Evolutionary conservation across 371 early-diverging fungal species (phyloP).

Genomic region (Dipsacomyces acuminosporus): DNA sequence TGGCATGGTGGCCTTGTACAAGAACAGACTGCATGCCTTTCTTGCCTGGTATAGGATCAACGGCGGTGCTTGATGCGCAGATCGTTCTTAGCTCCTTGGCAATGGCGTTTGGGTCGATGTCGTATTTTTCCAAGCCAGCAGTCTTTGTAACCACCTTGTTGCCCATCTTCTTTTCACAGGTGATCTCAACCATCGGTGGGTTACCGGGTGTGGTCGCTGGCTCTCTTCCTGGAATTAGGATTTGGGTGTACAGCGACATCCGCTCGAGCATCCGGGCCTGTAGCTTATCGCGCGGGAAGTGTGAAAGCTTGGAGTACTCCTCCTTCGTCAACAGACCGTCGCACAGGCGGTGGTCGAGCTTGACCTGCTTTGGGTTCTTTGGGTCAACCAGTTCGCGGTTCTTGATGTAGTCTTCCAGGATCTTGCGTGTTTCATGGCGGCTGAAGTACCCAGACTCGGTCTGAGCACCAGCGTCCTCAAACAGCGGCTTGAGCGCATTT

Average conservation of each 20-base stretch:
- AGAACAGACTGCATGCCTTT: slow-evolving; percentile 20
- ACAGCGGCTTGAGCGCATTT: slow-evolving; percentile 41
- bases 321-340: slow-evolving; percentile 57
- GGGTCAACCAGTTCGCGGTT: slow-evolving; percentile 53
- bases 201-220: slow-evolving; percentile 16
- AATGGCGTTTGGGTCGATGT: slow-evolving; percentile 20
- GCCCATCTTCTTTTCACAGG: slow-evolving; percentile 42
- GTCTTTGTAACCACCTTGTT: slow-evolving; percentile 37
- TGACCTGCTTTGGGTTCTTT: slow-evolving; percentile 59
- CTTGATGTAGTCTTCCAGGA: slow-evolving; percentile 59
- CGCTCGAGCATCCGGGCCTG: slow-evolving; percentile 33
- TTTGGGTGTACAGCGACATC: slow-evolving; percentile 38
- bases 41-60: slow-evolving; percentile 36
- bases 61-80: slow-evolving; percentile 40
- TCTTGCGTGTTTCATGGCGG: slow-evolving; percentile 52
- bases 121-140: slow-evolving; percentile 34
- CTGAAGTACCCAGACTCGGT: slow-evolving; percentile 57
- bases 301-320: slow-evolving; percentile 55
- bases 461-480: slow-evolving; percentile 54
- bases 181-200: slow-evolving; percentile 21
- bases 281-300: slow-evolving; percentile 56
- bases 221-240: slow-evolving; percentile 16
- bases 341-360: slow-evolving; percentile 57
- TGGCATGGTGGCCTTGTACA: slow-evolving; percentile 44
- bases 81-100: slow-evolving; percentile 33